Base-by-base conservation (phyloP, 1,284 basidiomycete genomes). In the Cutaneotrichosporon cavernicola region DNA sequence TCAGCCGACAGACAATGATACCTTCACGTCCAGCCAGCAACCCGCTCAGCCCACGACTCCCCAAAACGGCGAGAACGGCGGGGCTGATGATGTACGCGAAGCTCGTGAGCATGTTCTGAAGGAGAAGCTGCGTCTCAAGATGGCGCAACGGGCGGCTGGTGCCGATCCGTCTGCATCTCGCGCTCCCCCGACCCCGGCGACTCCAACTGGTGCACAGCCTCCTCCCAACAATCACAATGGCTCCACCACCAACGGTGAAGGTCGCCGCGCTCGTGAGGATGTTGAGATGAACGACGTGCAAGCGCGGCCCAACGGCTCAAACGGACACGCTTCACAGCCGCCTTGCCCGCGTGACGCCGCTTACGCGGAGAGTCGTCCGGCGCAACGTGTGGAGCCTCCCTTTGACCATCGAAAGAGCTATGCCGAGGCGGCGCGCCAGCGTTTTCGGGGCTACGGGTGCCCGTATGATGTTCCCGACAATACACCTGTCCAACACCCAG, bases 71-170 rank as follows among this genome's bases (percentile, higher is more conserved):
- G 58, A 49, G 16, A 31, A 30, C 10, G 56, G 6, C 11, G 58
- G 60, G 21, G 55, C 50, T 26, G 18, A 30, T 21, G 65, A 63
- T 30, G 8, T 22, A 1, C 18, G 49, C 14, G 40, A 53, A 13
- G 38, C 34, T 14, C 58, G 56, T 11, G 59, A 63, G 18, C 56
- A 51, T 21, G 30, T 43, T 9, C 56, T 66, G 26, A 61, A 61
- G 43, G 61, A 60, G 18, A 64, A 59, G 43, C 50, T 67, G 16
- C 57, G 47, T 16, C 32, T 58, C 26, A 64, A 64, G 50, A 30
- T 38, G 18, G 34, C 58, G 2, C 58, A 50, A 32, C 50, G 50
- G 47, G 47, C 32, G 21, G 22, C 58, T 21, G 36, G 18, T 11
- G 7, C 18, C 5, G 47, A 50, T 14, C 9, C 26, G 18, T 36